These are phyloP conservation scores for Melampsora americana DNA, from an alignment of 1,284 basidiomycete species.

Conservation along the genomic window DNA sequence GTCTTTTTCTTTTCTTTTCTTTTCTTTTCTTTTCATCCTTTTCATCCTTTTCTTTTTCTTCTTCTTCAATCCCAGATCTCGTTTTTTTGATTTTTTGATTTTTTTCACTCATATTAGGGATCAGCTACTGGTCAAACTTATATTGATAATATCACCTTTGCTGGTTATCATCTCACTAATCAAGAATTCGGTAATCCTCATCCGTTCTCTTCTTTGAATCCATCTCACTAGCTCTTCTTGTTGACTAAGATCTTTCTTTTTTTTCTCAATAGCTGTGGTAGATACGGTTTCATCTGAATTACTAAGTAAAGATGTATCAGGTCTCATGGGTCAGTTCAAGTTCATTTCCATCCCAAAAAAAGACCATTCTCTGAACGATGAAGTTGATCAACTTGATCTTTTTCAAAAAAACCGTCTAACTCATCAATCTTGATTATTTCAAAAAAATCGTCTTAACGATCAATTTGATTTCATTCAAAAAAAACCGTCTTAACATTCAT, in stretches of 20 bases:
- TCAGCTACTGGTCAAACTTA: constrained; percentile 37
- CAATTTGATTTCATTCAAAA: too few species aligned
- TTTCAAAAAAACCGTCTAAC: too few species aligned
- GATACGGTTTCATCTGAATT: constrained; percentile 52
- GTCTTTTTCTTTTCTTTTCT: background rate
- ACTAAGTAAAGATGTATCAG: constrained; percentile 55
- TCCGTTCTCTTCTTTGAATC: background rate
- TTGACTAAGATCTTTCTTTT: background rate
- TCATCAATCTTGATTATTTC: too few species aligned
- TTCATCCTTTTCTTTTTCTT: background rate
- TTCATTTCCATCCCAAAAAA: too few species aligned
- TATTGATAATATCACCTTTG: constrained; percentile 38
- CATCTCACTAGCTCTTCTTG: background rate
- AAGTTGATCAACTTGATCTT: too few species aligned
- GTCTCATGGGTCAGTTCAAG: constrained; percentile 55
- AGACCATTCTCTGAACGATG: too few species aligned
- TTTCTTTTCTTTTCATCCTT: background rate
- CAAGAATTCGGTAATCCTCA: constrained; percentile 30
- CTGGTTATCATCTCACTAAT: constrained; percentile 26
- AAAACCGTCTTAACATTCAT: too few species aligned
- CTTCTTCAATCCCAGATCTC: too few species aligned
- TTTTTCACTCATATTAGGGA: background rate
- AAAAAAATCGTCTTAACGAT: too few species aligned
- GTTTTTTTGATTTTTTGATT: background rate
- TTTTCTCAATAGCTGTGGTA: constrained; percentile 30